These are phyloP conservation scores for Amesomyces nigricolor DNA, from an alignment of 2,329 filamentous ascomycete species.

Conservation along the genomic window DNA sequence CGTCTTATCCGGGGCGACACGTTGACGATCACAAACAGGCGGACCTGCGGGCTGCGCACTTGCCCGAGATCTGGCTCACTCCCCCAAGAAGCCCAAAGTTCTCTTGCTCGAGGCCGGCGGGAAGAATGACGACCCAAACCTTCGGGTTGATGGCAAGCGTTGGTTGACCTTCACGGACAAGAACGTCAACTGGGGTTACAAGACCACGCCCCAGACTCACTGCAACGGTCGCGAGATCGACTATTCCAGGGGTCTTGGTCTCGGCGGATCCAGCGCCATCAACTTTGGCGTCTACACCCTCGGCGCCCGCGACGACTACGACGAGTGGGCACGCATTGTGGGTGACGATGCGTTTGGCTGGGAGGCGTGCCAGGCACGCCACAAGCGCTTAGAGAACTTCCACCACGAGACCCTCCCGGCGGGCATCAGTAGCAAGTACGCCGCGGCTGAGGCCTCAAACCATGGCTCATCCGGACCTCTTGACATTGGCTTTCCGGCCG, in stretches of 20 bases:
- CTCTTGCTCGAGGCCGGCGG: slow-evolving; percentile 58
- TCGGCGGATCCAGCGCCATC: slow-evolving; percentile 49
- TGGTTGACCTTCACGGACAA: slow-evolving; percentile 46
- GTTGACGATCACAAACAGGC: slow-evolving; percentile 32
- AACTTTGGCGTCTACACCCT: slow-evolving; percentile 51
- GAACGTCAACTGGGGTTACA: slow-evolving; percentile 49
- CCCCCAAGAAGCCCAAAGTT: slow-evolving; percentile 44
- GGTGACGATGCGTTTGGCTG: slow-evolving; percentile 52
- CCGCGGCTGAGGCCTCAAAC: slow-evolving; percentile 37
- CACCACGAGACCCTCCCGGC: slow-evolving; percentile 35
- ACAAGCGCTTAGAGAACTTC: slow-evolving; percentile 50
- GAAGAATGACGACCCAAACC: slow-evolving; percentile 40
- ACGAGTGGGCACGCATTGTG: slow-evolving; percentile 53
- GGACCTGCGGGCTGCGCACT: slow-evolving; percentile 56
- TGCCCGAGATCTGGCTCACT: slow-evolving; percentile 46
- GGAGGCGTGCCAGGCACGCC: slow-evolving; percentile 45
- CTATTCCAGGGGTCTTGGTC: slow-evolving; percentile 45
- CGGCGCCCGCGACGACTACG: slow-evolving; percentile 55
- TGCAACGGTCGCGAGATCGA: slow-evolving; percentile 40
- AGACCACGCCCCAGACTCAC: slow-evolving; percentile 42
- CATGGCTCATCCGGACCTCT: slow-evolving; percentile 48
- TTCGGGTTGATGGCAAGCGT: slow-evolving; percentile 49
- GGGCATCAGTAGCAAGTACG: slow-evolving; percentile 40
- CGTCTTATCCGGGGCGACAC: background rate
- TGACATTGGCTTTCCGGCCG: slow-evolving; percentile 41